These are phyloP conservation scores for Escovopsis sp. DNA, from an alignment of 2,329 filamentous ascomycete species.

Conservation along the genomic window DNA sequence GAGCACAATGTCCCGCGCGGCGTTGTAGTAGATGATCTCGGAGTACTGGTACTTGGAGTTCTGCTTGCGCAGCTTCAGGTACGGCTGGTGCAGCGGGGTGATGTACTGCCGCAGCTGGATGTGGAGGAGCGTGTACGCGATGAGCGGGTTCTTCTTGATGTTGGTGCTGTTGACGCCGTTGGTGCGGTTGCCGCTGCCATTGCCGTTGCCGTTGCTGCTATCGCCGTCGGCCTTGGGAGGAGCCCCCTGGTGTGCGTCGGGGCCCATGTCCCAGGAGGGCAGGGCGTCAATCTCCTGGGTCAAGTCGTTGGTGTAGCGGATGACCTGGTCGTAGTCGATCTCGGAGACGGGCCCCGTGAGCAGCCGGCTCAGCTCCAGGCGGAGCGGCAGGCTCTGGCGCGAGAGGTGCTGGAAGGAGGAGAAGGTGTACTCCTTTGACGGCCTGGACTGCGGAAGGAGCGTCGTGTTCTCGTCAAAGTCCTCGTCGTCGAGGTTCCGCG, in stretches of 20 bases:
- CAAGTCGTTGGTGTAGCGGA: constrained; percentile 45
- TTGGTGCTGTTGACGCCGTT: constrained; percentile 13
- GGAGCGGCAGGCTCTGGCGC: constrained; percentile 39
- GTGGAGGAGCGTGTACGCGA: constrained; percentile 45
- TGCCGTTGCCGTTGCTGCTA: too few species aligned
- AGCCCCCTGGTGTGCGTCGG: constrained; percentile 5
- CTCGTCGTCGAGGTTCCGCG: constrained; percentile 42
- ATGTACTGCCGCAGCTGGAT: constrained; percentile 48
- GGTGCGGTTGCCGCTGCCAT: too few species aligned
- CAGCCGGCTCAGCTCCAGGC: constrained; percentile 41
- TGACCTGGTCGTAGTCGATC: constrained; percentile 46
- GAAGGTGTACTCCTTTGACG: constrained; percentile 39
- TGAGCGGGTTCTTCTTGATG: constrained; percentile 37
- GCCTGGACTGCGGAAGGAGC: constrained; percentile 35
- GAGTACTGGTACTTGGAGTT: constrained; percentile 49
- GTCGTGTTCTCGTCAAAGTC: constrained; percentile 40
- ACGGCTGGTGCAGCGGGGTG: constrained; percentile 45
- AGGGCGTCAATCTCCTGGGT: constrained; percentile 46
- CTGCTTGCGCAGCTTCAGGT: constrained; percentile 42
- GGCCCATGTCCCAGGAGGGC: constrained; percentile 36
- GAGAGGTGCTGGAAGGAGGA: constrained; percentile 44
- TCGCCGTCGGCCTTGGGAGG: too few species aligned
- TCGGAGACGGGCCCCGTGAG: constrained; percentile 39
- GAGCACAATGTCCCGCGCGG: constrained; percentile 46
- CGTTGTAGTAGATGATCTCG: constrained; percentile 49